Percentiles rank a stretch among this genome's conserved stretches.
Evolutionary conservation across 495 filamentous ascomycete species (phyloP).

Genomic region (Parachaetomium inaequale): DNA sequence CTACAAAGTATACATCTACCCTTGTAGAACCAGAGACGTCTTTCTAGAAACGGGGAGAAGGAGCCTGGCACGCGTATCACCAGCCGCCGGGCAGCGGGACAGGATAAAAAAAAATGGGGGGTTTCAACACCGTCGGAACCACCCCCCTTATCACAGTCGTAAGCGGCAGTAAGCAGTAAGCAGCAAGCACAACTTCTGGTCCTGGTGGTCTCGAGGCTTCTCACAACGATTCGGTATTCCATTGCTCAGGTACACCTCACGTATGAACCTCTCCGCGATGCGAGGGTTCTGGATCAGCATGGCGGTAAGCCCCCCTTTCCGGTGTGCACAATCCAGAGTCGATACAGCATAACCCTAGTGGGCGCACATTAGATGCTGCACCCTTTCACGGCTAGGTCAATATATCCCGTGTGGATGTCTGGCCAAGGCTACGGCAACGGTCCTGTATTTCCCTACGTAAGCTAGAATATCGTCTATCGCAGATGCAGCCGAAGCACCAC

Average conservation of each 20-base stretch:
- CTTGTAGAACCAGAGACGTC: neutral
- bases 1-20: no score
- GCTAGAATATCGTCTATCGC: neutral
- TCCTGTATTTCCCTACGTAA: neutral
- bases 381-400: no score
- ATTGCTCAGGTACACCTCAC: no score
- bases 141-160: conserved; percentile 5
- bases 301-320: no score
- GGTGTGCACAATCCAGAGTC: no score
- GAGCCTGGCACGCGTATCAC: neutral
- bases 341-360: no score
- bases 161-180: neutral
- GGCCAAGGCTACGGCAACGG: no score
- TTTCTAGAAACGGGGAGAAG: neutral
- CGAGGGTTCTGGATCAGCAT: no score
- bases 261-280: no score
- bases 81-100: conserved; percentile 6
- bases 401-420: no score
- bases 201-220: neutral
- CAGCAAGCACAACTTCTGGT: neutral
- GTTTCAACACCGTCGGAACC: conserved; percentile 8
- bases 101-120: neutral
- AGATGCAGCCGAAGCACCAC: neutral
- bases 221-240: no score
- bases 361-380: no score